These are phyloP conservation scores for Exophiala aquamarina DNA, from an alignment of 2,329 filamentous ascomycete species.

Conservation along the genomic window DNA sequence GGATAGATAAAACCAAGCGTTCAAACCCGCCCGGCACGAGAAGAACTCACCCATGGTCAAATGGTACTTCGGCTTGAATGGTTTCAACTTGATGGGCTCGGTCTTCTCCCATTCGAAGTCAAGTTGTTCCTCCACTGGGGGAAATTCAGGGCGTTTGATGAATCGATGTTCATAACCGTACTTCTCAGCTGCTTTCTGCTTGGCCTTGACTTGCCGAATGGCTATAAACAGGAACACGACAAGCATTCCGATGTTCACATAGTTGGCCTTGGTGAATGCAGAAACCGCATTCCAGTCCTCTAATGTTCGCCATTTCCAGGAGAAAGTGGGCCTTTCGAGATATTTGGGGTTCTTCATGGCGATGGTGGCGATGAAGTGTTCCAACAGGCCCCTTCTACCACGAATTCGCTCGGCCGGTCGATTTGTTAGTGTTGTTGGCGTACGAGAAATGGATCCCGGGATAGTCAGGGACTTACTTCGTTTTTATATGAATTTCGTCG, in stretches of 20 bases:
- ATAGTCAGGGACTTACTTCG: too few species aligned
- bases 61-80: conserved; percentile 63
- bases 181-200: conserved; percentile 19
- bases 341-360: conserved; percentile 1
- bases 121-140: conserved; percentile 41
- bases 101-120: conserved; percentile 53
- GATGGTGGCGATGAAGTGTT: too few species aligned
- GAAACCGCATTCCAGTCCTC: conserved; percentile 22
- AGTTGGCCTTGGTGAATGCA: conserved; percentile 24
- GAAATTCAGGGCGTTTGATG: conserved; percentile 28
- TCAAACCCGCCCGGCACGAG: not conserved
- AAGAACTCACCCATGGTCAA: conserved; percentile 59
- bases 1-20: not conserved
- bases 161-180: conserved; percentile 19
- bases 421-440: too few species aligned
- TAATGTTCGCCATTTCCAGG: conserved; percentile 24
- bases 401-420: too few species aligned
- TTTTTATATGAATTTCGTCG: too few species aligned
- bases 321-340: conserved; percentile 19
- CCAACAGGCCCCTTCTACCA: not conserved
- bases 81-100: conserved; percentile 54
- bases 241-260: conserved; percentile 23
- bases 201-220: conserved; percentile 16
- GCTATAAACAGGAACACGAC: conserved; percentile 17
- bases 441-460: too few species aligned